Evolutionary conservation across 2,329 filamentous ascomycete species (phyloP).

Genomic region (Fusarium annulatum): DNA sequence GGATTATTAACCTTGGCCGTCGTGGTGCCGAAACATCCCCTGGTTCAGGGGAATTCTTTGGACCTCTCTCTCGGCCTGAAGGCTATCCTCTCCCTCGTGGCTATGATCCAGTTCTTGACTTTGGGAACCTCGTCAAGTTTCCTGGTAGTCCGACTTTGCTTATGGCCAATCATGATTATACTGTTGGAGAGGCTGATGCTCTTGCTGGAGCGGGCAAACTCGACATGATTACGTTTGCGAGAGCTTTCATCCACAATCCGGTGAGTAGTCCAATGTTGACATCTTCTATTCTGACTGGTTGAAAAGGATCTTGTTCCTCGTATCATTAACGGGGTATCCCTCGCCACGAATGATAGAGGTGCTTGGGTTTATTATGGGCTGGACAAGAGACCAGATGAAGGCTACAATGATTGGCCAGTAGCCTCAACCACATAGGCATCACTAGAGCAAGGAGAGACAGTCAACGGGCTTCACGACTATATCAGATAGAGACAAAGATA

Average conservation of each 20-base stretch:
- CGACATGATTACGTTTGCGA: constrained; percentile 3
- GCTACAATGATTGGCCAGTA: constrained; percentile 18
- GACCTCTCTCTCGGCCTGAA: background rate
- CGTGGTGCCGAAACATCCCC: background rate
- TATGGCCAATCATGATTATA: constrained; percentile 19
- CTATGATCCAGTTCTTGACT: constrained; percentile 9
- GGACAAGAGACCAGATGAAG: background rate
- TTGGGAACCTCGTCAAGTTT: constrained; percentile 7
- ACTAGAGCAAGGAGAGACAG: rapidly evolving
- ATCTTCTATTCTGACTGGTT: background rate
- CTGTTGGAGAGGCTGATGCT: background rate
- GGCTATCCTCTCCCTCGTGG: background rate
- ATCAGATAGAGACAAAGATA: rapidly evolving
- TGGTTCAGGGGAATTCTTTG: background rate
- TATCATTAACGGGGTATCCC: background rate
- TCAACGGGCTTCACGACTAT: rapidly evolving
- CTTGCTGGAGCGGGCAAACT: background rate
- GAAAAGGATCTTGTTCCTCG: background rate
- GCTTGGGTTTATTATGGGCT: background rate
- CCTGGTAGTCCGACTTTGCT: background rate
- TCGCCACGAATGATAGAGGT: background rate
- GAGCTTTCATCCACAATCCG: constrained; percentile 8
- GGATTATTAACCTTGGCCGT: constrained; percentile 1
- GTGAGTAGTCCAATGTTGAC: background rate
- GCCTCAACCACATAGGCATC: background rate